Conservation (phyloP, 352 stramenopile genomes). For the Pythium guiyangense region DNA sequence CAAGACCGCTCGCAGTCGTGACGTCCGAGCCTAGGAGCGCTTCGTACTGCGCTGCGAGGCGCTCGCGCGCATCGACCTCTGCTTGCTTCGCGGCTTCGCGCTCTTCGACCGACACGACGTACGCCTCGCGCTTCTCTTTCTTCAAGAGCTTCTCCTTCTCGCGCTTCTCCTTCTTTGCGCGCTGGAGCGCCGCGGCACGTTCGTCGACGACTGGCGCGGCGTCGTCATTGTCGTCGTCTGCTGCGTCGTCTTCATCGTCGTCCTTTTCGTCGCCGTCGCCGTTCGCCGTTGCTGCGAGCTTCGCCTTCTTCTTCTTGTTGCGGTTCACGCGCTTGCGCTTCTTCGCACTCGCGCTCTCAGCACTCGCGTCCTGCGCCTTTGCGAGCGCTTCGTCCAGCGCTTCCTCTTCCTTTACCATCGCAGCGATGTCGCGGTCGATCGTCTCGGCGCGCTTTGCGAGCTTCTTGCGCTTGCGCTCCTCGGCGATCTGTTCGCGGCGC, state of each 20-base stretch:
- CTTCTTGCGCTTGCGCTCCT: conserved; percentile 23
- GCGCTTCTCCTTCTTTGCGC: conserved; percentile 14
- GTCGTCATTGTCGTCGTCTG: conserved; percentile 3
- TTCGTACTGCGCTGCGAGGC: conserved; percentile 47
- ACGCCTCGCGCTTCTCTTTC: conserved; percentile 21
- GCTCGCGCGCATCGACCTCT: conserved; percentile 36
- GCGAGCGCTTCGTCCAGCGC: conserved; percentile 11
- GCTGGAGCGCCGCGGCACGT: conserved; percentile 12
- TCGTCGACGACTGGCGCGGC: conserved; percentile 5
- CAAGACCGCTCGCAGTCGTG: conserved; percentile 46
- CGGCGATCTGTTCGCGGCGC: conserved; percentile 13
- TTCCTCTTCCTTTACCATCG: conserved; percentile 16
- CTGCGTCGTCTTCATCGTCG: conserved; percentile 2
- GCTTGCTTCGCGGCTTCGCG: conserved; percentile 22
- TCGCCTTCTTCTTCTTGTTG: conserved; percentile 18
- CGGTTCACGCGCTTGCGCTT: conserved; percentile 28
- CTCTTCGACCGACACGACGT: conserved; percentile 17
- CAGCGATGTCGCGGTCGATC: conserved; percentile 13
- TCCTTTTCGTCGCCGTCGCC: conserved; percentile 15
- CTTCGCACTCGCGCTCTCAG: conserved; percentile 20
- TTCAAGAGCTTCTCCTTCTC: conserved; percentile 26
- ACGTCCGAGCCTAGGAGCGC: conserved; percentile 46
- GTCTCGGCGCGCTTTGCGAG: conserved; percentile 12
- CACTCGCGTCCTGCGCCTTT: conserved; percentile 3
- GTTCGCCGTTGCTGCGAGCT: conserved; percentile 15